Evolutionary conservation across 2,329 filamentous ascomycete genomes (phyloP).

Genomic region (Pseudogymnoascus sp.): DNA sequence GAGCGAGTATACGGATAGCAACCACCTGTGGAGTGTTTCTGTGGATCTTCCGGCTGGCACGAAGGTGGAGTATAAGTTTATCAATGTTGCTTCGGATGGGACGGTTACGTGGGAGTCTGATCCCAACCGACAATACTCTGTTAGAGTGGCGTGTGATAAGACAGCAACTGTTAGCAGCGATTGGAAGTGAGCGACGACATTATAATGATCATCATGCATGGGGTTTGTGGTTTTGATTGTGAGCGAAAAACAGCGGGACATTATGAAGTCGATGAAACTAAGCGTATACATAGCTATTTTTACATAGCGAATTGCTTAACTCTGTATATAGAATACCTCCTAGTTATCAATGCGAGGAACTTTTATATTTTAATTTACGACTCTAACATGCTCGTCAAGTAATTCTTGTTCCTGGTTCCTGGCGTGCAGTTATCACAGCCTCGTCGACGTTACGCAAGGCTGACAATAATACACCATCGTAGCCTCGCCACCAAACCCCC

Average conservation of each 20-base stretch:
- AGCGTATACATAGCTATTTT: neutral
- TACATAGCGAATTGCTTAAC: neutral
- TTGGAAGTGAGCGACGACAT: slow-evolving; percentile 14
- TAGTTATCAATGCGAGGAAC: neutral
- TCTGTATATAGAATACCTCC: neutral
- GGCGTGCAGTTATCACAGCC: neutral
- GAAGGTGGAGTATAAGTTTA: slow-evolving; percentile 59
- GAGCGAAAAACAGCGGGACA: neutral
- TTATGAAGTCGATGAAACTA: neutral
- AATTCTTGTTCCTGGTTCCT: slow-evolving; percentile 2
- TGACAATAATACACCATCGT: neutral
- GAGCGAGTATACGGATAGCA: slow-evolving; percentile 48
- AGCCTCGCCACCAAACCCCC: slow-evolving; percentile 1
- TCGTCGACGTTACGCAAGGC: neutral
- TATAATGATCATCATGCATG: neutral
- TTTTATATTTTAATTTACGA: neutral
- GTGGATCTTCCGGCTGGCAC: slow-evolving; percentile 48
- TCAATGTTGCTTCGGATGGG: slow-evolving; percentile 48
- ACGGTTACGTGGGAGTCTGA: slow-evolving; percentile 55
- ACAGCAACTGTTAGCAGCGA: slow-evolving; percentile 14
- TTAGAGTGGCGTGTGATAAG: slow-evolving; percentile 14
- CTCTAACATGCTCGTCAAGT: neutral
- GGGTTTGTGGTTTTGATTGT: neutral
- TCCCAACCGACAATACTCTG: slow-evolving; percentile 19
- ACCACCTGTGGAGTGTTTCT: slow-evolving; percentile 54